Conservation (phyloP, 2,329 filamentous ascomycete species). For the Canariomyces notabilis region DNA sequence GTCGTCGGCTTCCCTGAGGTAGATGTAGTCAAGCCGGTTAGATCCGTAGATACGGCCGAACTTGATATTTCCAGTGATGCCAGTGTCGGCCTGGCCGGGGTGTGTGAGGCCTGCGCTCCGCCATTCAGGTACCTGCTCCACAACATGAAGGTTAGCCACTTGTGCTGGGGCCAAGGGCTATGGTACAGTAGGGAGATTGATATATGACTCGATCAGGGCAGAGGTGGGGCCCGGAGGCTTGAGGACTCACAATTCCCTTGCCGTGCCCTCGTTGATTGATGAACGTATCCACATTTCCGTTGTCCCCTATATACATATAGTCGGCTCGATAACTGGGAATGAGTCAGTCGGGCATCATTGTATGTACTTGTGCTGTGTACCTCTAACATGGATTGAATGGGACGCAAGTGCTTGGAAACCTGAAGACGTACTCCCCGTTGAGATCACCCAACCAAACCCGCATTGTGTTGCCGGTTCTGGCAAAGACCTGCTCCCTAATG, state of each 20-base stretch:
- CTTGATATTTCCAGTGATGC: slow-evolving; percentile 11
- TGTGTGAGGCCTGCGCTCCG: slow-evolving; percentile 12
- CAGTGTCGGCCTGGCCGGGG: slow-evolving; percentile 1
- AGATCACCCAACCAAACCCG: slow-evolving; percentile 12
- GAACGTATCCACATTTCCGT: slow-evolving; percentile 19
- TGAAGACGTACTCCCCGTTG: slow-evolving; percentile 15
- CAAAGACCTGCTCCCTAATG: slow-evolving; percentile 15
- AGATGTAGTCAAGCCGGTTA: slow-evolving; percentile 17
- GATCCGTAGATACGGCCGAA: slow-evolving; percentile 21
- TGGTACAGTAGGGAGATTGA: too few species aligned
- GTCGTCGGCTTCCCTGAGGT: slow-evolving; percentile 1
- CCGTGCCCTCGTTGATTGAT: slow-evolving; percentile 24
- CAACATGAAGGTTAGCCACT: neutral
- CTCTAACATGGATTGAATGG: too few species aligned
- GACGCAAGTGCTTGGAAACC: too few species aligned
- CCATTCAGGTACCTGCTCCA: slow-evolving; percentile 10
- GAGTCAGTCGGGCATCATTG: too few species aligned
- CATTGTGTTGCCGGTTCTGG: slow-evolving; percentile 19
- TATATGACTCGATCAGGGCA: too few species aligned
- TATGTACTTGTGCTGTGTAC: too few species aligned
- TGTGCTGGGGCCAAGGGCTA: too few species aligned
- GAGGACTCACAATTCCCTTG: slow-evolving; percentile 2
- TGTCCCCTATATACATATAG: slow-evolving; percentile 23
- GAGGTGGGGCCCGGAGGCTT: neutral
- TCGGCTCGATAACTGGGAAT: too few species aligned